Evolutionary conservation across 805 yeast genomes (phyloP), one percentile per base, ranked within the genome.

Genomic region (Cyberlindnera euphorbiiphila): DNA sequence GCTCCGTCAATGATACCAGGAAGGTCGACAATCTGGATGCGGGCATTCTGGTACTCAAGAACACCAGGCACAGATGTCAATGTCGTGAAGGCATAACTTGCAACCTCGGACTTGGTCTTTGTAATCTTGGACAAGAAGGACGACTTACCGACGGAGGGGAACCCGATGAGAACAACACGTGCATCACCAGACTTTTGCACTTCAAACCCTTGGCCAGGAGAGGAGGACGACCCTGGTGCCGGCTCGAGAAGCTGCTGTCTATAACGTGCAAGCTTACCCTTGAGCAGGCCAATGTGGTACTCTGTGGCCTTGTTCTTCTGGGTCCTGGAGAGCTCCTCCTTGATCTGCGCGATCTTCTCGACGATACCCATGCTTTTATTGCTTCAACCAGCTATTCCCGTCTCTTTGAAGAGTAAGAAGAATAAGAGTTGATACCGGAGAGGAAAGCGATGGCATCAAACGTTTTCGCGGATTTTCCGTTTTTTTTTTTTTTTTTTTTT

Each of bases 1-100:
- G 98, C 98, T 29, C 98, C 98, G 59, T 85, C 86, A 41, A 91
- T 91, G 51, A 91, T 91, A 61, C 98, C 98, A 1, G 98, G 98
- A 36, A 91, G 66, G 72, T 91, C 98, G n/a, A 91, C 91, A 49
- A 93, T 81, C 65, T 91, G 98, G 45, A 91, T 88, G 56, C 89
- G 96, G 0, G 98, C 96, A 25, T 98, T 98, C 57, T 88, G 87
- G 57, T 91, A 88, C 57, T 88, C 91, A 51, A 91, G 68, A 10
- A 93, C 95, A 32, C 98, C 97, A 0, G 98, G 97, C 15, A 91
- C 97, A 0, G 96, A 87, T 0, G 98, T 91, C 59, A 91, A 72
- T 0, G 98, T 91, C 7, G 98, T 91, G 71, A 91, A 91, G 36
- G 95, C 93, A 57, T 93, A 91, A 34, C 81, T 85, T 6, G 98